phyloP scores from a whole-genome alignment of 2,329 filamentous ascomycete genomes.

The Epichloe gansuensis region DNA sequence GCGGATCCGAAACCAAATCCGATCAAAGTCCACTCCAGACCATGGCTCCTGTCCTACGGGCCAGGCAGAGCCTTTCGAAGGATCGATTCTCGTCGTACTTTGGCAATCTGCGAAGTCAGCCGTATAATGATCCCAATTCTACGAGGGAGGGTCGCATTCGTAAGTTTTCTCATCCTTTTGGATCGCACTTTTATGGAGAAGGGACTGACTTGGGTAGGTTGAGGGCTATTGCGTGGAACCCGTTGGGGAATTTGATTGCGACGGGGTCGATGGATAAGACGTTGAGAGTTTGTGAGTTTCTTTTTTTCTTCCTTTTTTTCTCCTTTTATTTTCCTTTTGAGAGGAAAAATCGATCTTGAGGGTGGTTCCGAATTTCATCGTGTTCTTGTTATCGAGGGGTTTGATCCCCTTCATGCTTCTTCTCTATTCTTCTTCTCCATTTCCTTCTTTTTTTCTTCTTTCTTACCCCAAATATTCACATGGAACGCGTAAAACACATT shows the following conservation, averaged over 20 bases:
- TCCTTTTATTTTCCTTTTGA: too few species aligned
- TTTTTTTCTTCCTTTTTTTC: too few species aligned
- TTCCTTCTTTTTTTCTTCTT: neutral
- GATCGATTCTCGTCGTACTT: constrained; percentile 59
- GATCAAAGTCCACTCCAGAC: neutral
- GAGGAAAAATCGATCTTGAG: neutral
- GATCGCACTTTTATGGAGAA: neutral
- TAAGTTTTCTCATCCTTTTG: constrained; percentile 22
- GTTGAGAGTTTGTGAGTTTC: constrained; percentile 52
- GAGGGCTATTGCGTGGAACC: constrained; percentile 80
- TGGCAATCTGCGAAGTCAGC: constrained; percentile 54
- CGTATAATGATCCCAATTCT: constrained; percentile 52
- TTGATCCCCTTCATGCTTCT: neutral
- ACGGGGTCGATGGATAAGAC: constrained; percentile 63
- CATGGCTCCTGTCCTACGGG: constrained; percentile 32
- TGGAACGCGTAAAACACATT: neutral
- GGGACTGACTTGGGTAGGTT: constrained; percentile 36
- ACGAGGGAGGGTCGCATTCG: constrained; percentile 44
- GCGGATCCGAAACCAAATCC: neutral
- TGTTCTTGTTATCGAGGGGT: too few species aligned
- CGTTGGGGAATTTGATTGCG: constrained; percentile 69
- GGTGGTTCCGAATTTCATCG: too few species aligned
- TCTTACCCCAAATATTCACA: neutral
- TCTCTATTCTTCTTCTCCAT: neutral
- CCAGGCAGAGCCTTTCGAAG: constrained; percentile 49